These are phyloP conservation scores for Chlamydomonas sphaeroides DNA, from an alignment of 139 green algal species.

Conservation along the genomic window DNA sequence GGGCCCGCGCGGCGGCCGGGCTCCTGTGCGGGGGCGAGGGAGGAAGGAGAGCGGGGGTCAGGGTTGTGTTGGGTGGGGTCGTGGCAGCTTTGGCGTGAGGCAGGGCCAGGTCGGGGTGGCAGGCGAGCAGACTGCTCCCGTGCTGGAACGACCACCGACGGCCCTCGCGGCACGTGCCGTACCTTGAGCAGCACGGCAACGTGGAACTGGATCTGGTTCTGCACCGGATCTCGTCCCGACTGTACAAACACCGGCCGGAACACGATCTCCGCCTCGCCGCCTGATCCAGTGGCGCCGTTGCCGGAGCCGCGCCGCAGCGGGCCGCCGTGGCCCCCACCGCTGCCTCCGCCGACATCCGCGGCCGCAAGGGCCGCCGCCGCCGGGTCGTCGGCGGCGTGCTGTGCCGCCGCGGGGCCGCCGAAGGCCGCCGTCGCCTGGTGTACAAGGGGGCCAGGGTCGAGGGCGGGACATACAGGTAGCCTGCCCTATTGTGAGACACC, in stretches of 20 bases:
- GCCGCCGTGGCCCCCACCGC: neutral
- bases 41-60: no score
- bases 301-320: neutral
- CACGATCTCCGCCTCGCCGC: constrained; percentile 1
- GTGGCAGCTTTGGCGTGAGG: no score
- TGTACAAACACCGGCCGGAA: constrained; percentile 38
- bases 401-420: neutral
- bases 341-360: neutral
- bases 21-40: neutral
- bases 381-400: neutral
- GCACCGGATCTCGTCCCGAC: neutral
- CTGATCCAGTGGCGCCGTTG: neutral
- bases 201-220: constrained; percentile 17
- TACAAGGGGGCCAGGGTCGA: no score
- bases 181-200: constrained; percentile 27
- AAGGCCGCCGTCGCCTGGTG: no score
- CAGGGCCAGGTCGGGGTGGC: no score
- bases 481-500: no score
- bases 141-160: no score
- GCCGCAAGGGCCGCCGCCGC: neutral
- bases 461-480: no score
- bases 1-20: neutral
- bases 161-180: no score
- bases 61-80: no score
- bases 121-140: no score